Percentiles rank a stretch among this genome's conserved stretches.
Evolutionary conservation across 1,284 basidiomycete genomes (phyloP).

Genomic region (Leccinum fallax): DNA sequence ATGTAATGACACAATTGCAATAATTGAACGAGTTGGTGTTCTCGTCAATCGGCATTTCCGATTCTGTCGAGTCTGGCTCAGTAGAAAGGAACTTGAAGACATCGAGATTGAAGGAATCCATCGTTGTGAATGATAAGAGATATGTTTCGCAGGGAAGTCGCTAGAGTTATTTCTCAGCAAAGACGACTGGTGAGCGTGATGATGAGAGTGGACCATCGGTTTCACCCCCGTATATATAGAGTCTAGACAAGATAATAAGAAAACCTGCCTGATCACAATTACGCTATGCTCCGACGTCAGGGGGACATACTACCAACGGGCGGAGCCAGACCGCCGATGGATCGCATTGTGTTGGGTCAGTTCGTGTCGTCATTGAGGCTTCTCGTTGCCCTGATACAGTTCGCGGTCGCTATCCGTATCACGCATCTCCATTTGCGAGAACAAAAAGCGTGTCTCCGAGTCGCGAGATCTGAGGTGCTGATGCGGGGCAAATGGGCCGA

Average conservation of each 20-base stretch:
- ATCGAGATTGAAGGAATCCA: slow-evolving; percentile 22
- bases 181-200: slow-evolving; percentile 7
- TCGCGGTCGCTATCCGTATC: neutral
- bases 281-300: neutral
- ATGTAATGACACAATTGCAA: slow-evolving; percentile 20
- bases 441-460: slow-evolving; percentile 20
- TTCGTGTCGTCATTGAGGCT: neutral
- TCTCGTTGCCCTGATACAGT: neutral
- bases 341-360: slow-evolving; percentile 18
- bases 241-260: slow-evolving; percentile 22
- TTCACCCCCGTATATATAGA: slow-evolving; percentile 23
- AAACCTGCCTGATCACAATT: neutral
- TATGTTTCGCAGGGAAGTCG: slow-evolving; percentile 10
- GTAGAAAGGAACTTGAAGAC: neutral
- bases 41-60: slow-evolving; percentile 20
- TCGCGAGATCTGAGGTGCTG: neutral
- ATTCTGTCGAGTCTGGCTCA: slow-evolving; percentile 1
- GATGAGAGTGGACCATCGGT: slow-evolving; percentile 3
- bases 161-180: slow-evolving; percentile 2
- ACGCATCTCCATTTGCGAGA: slow-evolving; percentile 11
- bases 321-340: slow-evolving; percentile 1
- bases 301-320: neutral
- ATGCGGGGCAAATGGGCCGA: neutral
- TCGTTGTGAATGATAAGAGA: slow-evolving; percentile 9
- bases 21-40: neutral